Conservation (phyloP, 1,284 basidiomycete genomes). For the Cystobasidium sp. region DNA sequence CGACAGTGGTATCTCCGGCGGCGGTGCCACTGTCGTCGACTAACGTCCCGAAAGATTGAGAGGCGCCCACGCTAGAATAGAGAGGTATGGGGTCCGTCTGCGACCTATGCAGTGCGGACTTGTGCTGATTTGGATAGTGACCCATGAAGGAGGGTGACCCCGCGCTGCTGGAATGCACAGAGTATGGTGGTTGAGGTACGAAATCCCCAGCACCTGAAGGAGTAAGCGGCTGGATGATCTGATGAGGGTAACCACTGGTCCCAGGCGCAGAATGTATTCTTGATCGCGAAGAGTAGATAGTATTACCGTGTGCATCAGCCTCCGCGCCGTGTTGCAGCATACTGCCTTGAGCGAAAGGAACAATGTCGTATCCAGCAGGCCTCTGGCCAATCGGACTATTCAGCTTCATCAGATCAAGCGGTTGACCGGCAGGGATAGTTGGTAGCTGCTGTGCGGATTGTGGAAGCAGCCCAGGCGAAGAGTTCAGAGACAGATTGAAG, state of each 20-base stretch:
- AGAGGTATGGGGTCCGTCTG: conserved; percentile 37
- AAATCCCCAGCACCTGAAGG: too few relatives aligned
- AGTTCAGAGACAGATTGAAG: conserved; percentile 35
- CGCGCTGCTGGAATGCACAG: too few relatives aligned
- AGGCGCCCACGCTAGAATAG: not conserved
- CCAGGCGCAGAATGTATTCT: conserved; percentile 20
- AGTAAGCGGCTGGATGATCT: too few relatives aligned
- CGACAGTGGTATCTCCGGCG: too few relatives aligned
- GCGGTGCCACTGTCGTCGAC: not conserved
- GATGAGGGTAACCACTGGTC: not conserved
- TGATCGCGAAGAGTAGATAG: conserved; percentile 3
- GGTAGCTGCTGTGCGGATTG: not conserved
- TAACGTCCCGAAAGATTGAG: not conserved
- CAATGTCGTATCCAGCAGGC: not conserved
- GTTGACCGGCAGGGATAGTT: conserved; percentile 8
- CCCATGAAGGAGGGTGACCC: too few relatives aligned
- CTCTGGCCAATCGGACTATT: not conserved
- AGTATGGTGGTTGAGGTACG: too few relatives aligned
- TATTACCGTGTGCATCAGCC: not conserved
- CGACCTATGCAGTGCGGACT: conserved; percentile 18
- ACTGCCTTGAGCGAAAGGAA: not conserved
- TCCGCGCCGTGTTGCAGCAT: not conserved
- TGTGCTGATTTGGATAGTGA: not conserved
- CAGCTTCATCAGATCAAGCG: not conserved
- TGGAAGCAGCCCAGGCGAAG: not conserved